Conservation (phyloP, 768 basidiomycete genomes). For the Trametes punicea region DNA sequence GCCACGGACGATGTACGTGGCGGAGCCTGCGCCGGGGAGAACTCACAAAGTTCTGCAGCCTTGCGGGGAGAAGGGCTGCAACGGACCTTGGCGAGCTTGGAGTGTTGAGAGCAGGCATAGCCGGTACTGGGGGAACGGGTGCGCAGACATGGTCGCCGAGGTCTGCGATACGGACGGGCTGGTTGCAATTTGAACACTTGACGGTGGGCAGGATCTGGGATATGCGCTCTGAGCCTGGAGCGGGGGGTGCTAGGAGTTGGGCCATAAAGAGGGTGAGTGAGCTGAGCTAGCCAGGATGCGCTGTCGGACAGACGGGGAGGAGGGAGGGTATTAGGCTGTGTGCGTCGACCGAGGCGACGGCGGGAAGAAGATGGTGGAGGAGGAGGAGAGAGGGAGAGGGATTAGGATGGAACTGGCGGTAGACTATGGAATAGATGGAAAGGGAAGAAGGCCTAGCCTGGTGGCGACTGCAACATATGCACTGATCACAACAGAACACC, state of each 20-base stretch:
- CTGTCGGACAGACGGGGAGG: neutral
- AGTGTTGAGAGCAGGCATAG: constrained; percentile 34
- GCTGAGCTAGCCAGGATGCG: constrained; percentile 9
- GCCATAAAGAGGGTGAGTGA: constrained; percentile 29
- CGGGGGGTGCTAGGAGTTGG: constrained; percentile 23
- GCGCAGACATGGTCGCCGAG: constrained; percentile 79
- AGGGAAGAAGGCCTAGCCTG: neutral
- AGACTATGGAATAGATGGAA: neutral
- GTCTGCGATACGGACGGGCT: constrained; percentile 64
- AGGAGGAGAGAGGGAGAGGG: neutral
- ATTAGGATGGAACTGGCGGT: constrained; percentile 7
- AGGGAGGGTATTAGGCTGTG: constrained; percentile 1
- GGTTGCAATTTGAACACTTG: constrained; percentile 78
- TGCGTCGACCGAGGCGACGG: constrained; percentile 1
- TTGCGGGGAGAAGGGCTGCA: constrained; percentile 46
- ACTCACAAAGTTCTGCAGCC: constrained; percentile 45
- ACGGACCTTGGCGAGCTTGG: constrained; percentile 41
- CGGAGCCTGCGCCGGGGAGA: constrained; percentile 13
- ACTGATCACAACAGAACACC: constrained; percentile 6
- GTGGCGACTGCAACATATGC: neutral
- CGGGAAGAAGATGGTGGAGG: constrained; percentile 1
- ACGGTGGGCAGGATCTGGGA: constrained; percentile 79
- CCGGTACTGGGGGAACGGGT: constrained; percentile 42
- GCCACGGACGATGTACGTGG: constrained; percentile 10
- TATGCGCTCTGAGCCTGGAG: constrained; percentile 25